Conservation (phyloP, 164 flowering plant species). For the Akebia trifoliata region DNA sequence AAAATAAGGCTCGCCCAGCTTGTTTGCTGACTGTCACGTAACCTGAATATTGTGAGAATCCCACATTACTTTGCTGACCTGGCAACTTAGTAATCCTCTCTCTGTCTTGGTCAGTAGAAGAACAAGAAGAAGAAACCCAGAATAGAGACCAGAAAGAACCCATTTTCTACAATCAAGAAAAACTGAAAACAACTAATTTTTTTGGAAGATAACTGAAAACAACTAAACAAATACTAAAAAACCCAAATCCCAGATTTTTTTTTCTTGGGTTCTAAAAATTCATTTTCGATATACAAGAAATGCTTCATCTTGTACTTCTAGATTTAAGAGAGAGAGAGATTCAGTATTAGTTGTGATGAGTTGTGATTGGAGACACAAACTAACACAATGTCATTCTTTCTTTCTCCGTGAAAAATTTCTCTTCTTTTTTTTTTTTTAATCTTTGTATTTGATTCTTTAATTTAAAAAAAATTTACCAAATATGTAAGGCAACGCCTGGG, state of each 20-base stretch:
- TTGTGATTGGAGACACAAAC: neutral
- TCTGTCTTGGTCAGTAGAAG: constrained; percentile 37
- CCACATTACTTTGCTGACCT: constrained; percentile 71
- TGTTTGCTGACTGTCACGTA: constrained; percentile 70
- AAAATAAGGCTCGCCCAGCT: constrained; percentile 88
- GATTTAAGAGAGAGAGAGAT: too few species aligned
- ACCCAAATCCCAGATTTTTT: constrained; percentile 18
- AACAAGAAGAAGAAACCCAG: constrained; percentile 17
- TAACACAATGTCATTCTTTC: neutral
- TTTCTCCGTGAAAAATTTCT: too few species aligned
- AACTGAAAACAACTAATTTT: neutral
- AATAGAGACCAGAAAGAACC: constrained; percentile 12
- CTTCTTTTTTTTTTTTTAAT: neutral
- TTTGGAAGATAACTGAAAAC: too few species aligned
- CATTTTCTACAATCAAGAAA: constrained; percentile 1
- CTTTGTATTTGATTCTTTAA: neutral
- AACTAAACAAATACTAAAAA: constrained; percentile 3
- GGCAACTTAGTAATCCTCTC: constrained; percentile 70
- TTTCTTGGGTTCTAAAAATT: neutral
- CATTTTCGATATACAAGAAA: too few species aligned
- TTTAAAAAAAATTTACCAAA: neutral
- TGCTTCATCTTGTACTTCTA: too few species aligned
- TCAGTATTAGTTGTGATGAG: too few species aligned
- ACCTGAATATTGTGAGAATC: constrained; percentile 78
- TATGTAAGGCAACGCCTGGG: constrained; percentile 13